A percentile compares a stretch with the other conserved stretches of the same genome.
These are phyloP conservation scores for Entamoeba histolytica DNA, from an alignment of 208 protist genomes.

Conservation along the genomic window DNA sequence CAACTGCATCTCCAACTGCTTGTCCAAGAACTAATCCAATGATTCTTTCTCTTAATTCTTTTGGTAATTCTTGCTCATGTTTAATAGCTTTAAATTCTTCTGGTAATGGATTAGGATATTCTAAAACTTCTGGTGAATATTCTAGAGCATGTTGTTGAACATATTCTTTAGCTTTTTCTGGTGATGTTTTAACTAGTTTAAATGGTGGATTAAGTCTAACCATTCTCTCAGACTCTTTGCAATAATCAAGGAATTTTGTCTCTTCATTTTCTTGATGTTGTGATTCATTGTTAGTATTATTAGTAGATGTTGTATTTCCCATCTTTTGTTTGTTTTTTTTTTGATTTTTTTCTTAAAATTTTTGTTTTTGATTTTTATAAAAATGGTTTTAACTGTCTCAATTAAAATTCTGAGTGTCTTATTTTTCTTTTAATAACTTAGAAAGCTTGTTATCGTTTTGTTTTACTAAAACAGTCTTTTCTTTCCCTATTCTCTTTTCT, in stretches of 20 bases:
- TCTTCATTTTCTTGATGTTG: background rate
- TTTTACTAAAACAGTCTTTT: no score
- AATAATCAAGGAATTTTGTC: background rate
- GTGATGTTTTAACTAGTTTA: background rate
- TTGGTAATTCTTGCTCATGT: background rate
- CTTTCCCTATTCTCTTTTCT: no score
- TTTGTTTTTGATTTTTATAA: no score
- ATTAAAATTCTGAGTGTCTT: no score
- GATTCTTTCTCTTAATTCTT: constrained; percentile 17
- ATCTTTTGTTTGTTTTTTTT: no score
- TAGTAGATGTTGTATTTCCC: no score
- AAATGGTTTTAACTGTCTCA: no score
- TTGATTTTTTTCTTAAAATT: no score
- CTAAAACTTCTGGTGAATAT: background rate
- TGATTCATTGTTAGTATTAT: no score
- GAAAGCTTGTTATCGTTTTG: no score
- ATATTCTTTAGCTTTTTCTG: background rate
- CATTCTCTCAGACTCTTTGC: background rate
- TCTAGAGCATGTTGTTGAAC: background rate
- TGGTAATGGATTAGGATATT: background rate
- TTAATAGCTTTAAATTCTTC: background rate
- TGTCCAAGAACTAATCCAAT: constrained; percentile 33
- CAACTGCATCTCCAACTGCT: constrained; percentile 33
- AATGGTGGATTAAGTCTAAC: background rate
- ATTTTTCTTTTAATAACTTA: no score